Conservation (phyloP, 2,329 filamentous ascomycete species). For the Leptographium flavum region DNA sequence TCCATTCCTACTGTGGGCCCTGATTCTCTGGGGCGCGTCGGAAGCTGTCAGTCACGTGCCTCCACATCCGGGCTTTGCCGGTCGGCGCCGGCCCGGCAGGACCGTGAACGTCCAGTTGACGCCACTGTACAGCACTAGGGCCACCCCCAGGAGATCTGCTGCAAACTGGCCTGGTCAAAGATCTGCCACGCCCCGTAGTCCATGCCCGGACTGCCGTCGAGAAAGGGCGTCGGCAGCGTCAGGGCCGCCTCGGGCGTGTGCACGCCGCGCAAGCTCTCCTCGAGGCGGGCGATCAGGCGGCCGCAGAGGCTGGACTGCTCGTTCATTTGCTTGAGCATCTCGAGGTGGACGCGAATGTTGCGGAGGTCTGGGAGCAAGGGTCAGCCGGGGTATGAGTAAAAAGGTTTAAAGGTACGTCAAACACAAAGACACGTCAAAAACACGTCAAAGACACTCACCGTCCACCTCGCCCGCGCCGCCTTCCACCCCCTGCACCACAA, state of each 20-base stretch:
- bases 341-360: slow-evolving; percentile 8
- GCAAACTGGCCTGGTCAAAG: slow-evolving; percentile 9
- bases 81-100: too few species aligned
- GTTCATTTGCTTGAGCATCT: slow-evolving; percentile 6
- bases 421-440: too few species aligned
- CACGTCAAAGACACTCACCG: neutral
- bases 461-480: slow-evolving; percentile 7
- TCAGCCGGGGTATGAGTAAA: neutral
- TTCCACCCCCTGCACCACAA: slow-evolving; percentile 8
- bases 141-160: slow-evolving; percentile 8
- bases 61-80: too few species aligned
- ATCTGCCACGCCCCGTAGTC: slow-evolving; percentile 8
- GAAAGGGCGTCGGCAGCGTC: neutral
- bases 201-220: neutral
- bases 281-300: slow-evolving; percentile 5
- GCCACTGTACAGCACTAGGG: too few species aligned
- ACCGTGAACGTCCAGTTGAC: too few species aligned
- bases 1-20: too few species aligned
- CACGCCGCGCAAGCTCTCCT: slow-evolving; percentile 6
- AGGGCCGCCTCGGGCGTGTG: neutral
- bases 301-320: slow-evolving; percentile 4
- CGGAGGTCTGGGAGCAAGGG: slow-evolving; percentile 5
- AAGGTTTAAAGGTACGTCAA: neutral
- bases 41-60: too few species aligned
- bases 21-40: too few species aligned